Conservation (phyloP, 2,329 filamentous ascomycete species). For the Magnaporthiopsis rhizophila region DNA sequence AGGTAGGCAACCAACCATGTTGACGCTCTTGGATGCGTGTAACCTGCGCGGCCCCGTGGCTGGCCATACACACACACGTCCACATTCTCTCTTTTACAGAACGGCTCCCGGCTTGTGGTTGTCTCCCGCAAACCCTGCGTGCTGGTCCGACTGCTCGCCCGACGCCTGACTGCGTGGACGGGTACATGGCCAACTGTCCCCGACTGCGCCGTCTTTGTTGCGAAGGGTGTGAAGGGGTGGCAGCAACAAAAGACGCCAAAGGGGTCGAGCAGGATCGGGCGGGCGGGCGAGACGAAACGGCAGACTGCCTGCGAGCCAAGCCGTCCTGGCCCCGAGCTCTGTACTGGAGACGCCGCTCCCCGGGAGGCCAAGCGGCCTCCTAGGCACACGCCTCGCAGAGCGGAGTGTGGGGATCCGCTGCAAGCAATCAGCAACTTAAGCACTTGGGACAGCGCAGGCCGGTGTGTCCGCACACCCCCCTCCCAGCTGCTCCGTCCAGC, state of each 20-base stretch:
- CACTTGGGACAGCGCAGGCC: background rate
- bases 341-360: slow-evolving; percentile 11
- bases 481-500: background rate
- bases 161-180: background rate
- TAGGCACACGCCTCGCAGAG: slow-evolving; percentile 12
- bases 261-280: background rate
- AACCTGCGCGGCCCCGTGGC: background rate
- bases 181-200: background rate
- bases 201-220: background rate
- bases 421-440: background rate
- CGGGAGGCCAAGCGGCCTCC: background rate
- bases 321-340: background rate
- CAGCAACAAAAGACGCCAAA: background rate
- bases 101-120: background rate
- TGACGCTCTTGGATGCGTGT: background rate
- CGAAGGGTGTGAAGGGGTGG: background rate
- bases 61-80: background rate
- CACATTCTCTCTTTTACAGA: background rate
- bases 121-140: background rate
- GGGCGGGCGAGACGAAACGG: background rate
- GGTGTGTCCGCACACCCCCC: slow-evolving; percentile 4
- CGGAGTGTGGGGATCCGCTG: slow-evolving; percentile 1
- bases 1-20: background rate
- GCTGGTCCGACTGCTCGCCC: background rate
- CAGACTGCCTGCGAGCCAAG: slow-evolving; percentile 1